Base-by-base conservation (phyloP, 2,329 filamentous ascomycete genomes). In the Sporothrix mexicana region DNA sequence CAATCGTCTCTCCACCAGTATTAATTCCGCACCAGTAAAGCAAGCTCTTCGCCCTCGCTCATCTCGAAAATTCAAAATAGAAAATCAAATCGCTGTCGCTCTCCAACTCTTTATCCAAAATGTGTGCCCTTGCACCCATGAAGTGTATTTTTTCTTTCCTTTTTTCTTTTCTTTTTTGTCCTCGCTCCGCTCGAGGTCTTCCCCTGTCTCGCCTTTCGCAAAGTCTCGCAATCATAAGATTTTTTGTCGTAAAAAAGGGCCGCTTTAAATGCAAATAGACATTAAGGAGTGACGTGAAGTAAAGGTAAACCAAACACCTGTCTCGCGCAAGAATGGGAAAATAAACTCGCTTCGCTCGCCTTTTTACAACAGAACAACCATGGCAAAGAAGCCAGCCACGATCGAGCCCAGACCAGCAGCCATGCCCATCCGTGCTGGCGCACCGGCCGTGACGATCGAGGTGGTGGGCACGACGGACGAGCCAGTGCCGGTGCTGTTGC, bases 251-350 rank as follows among this genome's bases (percentile, higher is more conserved):
- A 25, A 68, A 45, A 23, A 69, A 43, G 17, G 67, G 66, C 25
- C 66, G 66, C 62, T 51, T 57, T n/a, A 69, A 30, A 55, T 55
- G 47, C 49, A 23, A 72, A 68, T 72, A 72, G 62, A 72, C 70
- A 72, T 68, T 68, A 72, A 68, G 43, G 70, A 72, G 62, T 59
- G 70, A 61, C 71, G 53, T 61, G 64, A 72, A 55, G 45, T 67
- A 67, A 17, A 55, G 17, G 25, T 8, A 45, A 51, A 30, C 2
- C n/a, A n/a, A n/a, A 51, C 0, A n/a, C 43, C 53, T 7, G 20
- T 3, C 23, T 23, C 17, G 9, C 3, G 1, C 0, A 53, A 68
- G 13, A 68, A 68, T 36, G 13, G 47, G 57, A 57, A 57, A 3
- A 36, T 15, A 25, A 20, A 2, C 25, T 1, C 30, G 47, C 23